phyloP scores from a whole-genome alignment of 2,329 filamentous ascomycete species.

The Orbilia blumenaviensis region DNA sequence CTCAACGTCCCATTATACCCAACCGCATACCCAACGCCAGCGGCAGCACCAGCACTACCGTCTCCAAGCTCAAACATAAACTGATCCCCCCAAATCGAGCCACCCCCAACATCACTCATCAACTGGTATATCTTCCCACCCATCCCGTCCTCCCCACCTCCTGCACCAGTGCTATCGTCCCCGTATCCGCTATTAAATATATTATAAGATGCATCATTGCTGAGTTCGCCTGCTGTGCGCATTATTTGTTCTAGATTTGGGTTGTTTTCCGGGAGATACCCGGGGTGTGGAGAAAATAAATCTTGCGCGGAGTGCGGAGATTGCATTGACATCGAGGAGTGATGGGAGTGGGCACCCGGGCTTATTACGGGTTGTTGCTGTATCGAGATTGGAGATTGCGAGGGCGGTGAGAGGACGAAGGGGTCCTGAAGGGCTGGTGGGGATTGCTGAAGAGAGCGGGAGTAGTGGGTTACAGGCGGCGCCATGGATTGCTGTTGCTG shows the following conservation, averaged over 20 bases:
- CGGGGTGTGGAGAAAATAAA: conserved; percentile 34
- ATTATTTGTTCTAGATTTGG: conserved; percentile 50
- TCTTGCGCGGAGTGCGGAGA: conserved; percentile 43
- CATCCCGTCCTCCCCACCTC: conserved; percentile 38
- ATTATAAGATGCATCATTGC: conserved; percentile 49
- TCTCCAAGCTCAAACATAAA: conserved; percentile 43
- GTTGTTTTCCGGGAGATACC: conserved; percentile 32
- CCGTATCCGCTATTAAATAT: conserved; percentile 48
- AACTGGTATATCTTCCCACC: conserved; percentile 51
- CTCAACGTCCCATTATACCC: conserved; percentile 43
- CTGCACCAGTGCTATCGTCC: conserved; percentile 27
- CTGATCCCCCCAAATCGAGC: conserved; percentile 49
- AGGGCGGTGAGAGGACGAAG: conserved; percentile 44
- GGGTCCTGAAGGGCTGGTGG: conserved; percentile 46
- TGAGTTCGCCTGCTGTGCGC: conserved; percentile 35
- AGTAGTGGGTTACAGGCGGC: conserved; percentile 34
- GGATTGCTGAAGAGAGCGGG: conserved; percentile 39
- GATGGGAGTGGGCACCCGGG: conserved; percentile 46
- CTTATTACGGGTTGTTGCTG: conserved; percentile 44
- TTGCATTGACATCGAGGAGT: conserved; percentile 46
- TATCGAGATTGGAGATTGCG: conserved; percentile 39
- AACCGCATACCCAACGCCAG: conserved; percentile 10
- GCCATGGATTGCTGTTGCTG: conserved; percentile 44
- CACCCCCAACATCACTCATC: conserved; percentile 50
- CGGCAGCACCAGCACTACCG: background rate